These are phyloP conservation scores for Trichophyton rubrum DNA, from an alignment of 2,329 filamentous ascomycete genomes.

Conservation along the genomic window DNA sequence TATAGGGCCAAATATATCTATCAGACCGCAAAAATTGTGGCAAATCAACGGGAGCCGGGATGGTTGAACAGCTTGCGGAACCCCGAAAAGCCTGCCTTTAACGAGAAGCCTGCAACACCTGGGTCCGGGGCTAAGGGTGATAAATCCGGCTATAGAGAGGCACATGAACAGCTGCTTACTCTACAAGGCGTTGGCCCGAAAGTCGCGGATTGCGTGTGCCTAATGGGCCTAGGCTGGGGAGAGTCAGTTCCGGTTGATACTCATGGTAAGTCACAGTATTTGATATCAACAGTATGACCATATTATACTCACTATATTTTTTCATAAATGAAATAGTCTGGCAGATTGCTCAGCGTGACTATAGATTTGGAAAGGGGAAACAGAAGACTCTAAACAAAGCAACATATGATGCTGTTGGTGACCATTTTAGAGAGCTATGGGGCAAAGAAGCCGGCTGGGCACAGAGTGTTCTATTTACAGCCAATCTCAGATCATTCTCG, in stretches of 20 bases:
- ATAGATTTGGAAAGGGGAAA: constrained; percentile 75
- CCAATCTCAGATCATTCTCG: constrained; percentile 75
- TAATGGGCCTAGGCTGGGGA: constrained; percentile 94
- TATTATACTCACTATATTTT: constrained; percentile 7
- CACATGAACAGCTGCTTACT: constrained; percentile 65
- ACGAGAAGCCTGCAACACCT: constrained; percentile 26
- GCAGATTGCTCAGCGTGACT: constrained; percentile 95
- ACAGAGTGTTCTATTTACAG: constrained; percentile 91
- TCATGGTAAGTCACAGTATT: constrained; percentile 42
- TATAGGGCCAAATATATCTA: constrained; percentile 90
- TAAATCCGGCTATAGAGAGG: constrained; percentile 55
- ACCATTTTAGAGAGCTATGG: constrained; percentile 83
- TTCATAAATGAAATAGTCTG: constrained; percentile 47
- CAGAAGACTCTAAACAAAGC: constrained; percentile 75
- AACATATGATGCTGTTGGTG: constrained; percentile 79
- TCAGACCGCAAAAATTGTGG: constrained; percentile 66
- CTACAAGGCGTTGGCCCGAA: constrained; percentile 90
- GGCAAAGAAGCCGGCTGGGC: constrained; percentile 93
- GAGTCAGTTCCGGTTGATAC: constrained; percentile 94
- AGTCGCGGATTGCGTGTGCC: constrained; percentile 88
- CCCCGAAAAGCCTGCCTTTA: constrained; percentile 54
- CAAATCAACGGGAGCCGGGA: constrained; percentile 49
- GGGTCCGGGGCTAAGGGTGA: constrained; percentile 37
- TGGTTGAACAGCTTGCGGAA: constrained; percentile 76
- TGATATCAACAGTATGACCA: not conserved